Evolutionary conservation across 164 flowering plant species (phyloP).

Genomic region (Platanus orientalis): DNA sequence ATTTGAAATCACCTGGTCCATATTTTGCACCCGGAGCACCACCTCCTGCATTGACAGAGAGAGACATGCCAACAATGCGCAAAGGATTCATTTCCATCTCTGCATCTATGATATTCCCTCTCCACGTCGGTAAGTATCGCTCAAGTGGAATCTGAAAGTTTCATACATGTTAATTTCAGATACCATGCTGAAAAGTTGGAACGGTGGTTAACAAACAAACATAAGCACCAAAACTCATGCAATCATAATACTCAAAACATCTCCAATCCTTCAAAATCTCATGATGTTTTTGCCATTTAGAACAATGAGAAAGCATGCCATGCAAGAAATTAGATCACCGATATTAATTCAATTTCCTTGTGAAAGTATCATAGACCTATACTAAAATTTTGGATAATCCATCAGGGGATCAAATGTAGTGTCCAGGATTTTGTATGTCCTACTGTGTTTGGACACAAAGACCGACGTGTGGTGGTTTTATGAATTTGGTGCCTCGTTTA

Average conservation of each 20-base stretch:
- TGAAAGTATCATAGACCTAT: too few species aligned
- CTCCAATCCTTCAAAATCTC: background rate
- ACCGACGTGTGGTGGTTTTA: too few species aligned
- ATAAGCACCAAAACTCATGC: background rate
- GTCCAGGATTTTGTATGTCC: too few species aligned
- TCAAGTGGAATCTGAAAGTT: constrained; percentile 75
- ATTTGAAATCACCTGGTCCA: constrained; percentile 82
- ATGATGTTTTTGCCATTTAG: background rate
- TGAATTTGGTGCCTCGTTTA: too few species aligned
- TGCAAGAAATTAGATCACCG: too few species aligned
- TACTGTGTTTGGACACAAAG: too few species aligned
- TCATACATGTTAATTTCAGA: background rate
- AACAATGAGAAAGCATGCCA: background rate
- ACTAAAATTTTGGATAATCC: too few species aligned
- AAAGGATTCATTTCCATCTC: constrained; percentile 85
- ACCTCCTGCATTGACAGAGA: constrained; percentile 83
- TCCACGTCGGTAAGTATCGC: constrained; percentile 85
- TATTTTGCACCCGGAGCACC: constrained; percentile 65
- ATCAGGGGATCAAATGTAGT: too few species aligned
- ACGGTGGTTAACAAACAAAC: background rate
- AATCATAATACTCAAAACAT: background rate
- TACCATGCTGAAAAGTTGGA: too few species aligned
- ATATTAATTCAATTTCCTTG: too few species aligned
- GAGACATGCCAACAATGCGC: constrained; percentile 86
- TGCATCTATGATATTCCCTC: constrained; percentile 88